These are phyloP conservation scores for Globisporangium orthogonon DNA, from an alignment of 352 stramenopile genomes.

Conservation along the genomic window DNA sequence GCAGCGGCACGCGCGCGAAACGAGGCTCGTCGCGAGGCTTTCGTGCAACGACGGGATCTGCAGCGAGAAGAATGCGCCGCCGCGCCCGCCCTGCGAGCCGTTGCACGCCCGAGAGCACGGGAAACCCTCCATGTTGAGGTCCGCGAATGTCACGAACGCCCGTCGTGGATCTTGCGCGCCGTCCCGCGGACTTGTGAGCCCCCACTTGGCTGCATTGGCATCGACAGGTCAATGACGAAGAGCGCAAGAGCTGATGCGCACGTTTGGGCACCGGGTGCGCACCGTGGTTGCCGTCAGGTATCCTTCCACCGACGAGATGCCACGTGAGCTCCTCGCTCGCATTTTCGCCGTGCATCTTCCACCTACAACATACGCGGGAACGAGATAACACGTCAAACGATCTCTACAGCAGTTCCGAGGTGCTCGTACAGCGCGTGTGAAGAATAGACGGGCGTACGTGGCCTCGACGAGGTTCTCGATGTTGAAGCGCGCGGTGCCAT, in stretches of 20 bases:
- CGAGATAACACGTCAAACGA: background rate
- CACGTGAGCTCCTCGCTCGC: slow-evolving; percentile 38
- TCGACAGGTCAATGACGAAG: background rate
- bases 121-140: slow-evolving; percentile 82
- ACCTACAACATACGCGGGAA: background rate
- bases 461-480: slow-evolving; percentile 75
- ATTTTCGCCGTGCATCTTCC: slow-evolving; percentile 18
- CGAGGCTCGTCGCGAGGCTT: slow-evolving; percentile 35
- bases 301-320: slow-evolving; percentile 52
- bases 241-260: background rate
- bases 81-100: slow-evolving; percentile 66
- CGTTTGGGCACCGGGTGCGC: too few relatives aligned
- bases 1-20: slow-evolving; percentile 45
- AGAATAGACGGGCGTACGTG: slow-evolving; percentile 16
- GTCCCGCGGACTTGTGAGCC: slow-evolving; percentile 43
- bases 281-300: slow-evolving; percentile 60
- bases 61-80: slow-evolving; percentile 66
- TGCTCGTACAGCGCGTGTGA: background rate
- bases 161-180: slow-evolving; percentile 8
- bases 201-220: slow-evolving; percentile 51
- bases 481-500: slow-evolving; percentile 61
- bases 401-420: too few relatives aligned
- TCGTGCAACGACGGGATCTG: slow-evolving; percentile 30
- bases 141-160: slow-evolving; percentile 50
- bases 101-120: slow-evolving; percentile 66